Percentiles rank a stretch among this genome's conserved stretches.
These are phyloP conservation scores for Eucalyptus viminalis DNA, from an alignment of 345 rosid genomes.

Conservation along the genomic window DNA sequence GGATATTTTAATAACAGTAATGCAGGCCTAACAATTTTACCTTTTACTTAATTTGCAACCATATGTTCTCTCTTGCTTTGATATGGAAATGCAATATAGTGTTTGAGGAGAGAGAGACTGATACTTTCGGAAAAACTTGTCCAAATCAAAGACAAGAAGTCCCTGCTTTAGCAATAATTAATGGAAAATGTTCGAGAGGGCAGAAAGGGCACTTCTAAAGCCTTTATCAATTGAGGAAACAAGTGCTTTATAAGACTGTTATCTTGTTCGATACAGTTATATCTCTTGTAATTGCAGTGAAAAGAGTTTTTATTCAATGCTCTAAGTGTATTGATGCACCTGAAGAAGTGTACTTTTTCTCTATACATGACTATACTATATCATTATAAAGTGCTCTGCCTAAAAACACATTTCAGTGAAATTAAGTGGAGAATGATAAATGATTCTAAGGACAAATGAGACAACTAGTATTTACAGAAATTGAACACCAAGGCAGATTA, in stretches of 20 bases:
- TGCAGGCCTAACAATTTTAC: background rate
- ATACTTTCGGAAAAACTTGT: background rate
- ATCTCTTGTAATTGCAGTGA: background rate
- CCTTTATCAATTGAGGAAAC: background rate
- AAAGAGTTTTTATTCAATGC: background rate
- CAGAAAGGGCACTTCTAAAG: background rate
- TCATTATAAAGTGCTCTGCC: background rate
- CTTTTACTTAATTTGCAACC: background rate
- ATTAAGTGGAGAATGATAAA: background rate
- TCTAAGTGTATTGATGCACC: background rate
- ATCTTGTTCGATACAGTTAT: background rate
- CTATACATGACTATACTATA: background rate
- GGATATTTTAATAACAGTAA: background rate
- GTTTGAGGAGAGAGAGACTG: background rate
- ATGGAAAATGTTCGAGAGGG: background rate
- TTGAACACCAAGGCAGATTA: background rate
- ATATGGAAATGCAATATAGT: background rate
- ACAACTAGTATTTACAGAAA: background rate
- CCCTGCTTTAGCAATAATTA: background rate
- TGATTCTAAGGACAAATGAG: background rate
- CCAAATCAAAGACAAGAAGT: background rate
- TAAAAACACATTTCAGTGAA: background rate
- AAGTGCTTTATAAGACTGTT: background rate
- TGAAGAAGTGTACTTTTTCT: background rate
- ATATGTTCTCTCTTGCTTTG: background rate